Conservation (phyloP, 1,284 basidiomycete genomes). For the Ustilago lituana region DNA sequence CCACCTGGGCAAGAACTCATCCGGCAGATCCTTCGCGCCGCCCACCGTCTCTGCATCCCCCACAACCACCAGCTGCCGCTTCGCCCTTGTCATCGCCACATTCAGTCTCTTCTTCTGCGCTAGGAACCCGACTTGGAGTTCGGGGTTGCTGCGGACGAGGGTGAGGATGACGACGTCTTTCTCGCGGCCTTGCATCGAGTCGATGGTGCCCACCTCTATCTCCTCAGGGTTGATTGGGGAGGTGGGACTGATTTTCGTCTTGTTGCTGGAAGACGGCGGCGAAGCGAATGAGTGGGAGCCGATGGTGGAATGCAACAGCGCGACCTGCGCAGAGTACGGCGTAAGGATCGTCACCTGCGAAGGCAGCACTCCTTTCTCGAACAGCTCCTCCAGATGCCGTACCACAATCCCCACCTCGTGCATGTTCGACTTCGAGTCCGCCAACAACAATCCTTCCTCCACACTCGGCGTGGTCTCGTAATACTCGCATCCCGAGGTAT, state of each 20-base stretch:
- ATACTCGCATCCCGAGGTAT: constrained; percentile 71
- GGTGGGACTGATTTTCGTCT: too few species aligned
- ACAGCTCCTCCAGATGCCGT: constrained; percentile 81
- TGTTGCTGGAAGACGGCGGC: neutral
- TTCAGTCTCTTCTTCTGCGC: constrained; percentile 61
- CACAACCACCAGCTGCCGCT: constrained; percentile 60
- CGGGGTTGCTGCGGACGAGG: constrained; percentile 58
- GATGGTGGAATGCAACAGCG: constrained; percentile 71
- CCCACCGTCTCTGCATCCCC: constrained; percentile 60
- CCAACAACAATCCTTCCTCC: constrained; percentile 17
- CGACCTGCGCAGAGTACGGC: constrained; percentile 73
- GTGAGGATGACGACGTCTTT: constrained; percentile 63
- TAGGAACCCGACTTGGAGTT: constrained; percentile 60
- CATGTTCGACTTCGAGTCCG: constrained; percentile 77
- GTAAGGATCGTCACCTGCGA: constrained; percentile 88
- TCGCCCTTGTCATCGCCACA: constrained; percentile 65
- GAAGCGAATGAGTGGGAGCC: constrained; percentile 10
- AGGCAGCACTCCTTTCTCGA: constrained; percentile 76
- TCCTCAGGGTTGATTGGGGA: constrained; percentile 27
- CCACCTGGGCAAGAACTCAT: constrained; percentile 72
- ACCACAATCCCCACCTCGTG: constrained; percentile 88
- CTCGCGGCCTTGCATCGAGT: constrained; percentile 64
- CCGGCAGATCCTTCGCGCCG: constrained; percentile 32
- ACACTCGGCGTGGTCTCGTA: constrained; percentile 36
- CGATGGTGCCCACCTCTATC: constrained; percentile 62